Conservation (phyloP, 768 basidiomycete genomes). For the Lentinula detonsa region DNA sequence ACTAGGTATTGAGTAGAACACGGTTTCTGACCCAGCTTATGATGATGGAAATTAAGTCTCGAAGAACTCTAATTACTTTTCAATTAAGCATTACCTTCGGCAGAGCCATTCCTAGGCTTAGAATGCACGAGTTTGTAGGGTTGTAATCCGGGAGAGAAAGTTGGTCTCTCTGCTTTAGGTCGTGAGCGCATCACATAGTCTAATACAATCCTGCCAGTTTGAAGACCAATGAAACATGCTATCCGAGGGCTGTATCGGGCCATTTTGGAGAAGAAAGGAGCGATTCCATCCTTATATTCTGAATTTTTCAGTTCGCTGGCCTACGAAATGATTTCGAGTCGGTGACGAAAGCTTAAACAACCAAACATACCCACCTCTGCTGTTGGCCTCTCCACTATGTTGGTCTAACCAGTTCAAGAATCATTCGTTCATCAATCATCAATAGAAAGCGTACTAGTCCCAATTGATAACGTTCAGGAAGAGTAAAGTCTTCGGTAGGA, state of each 20-base stretch:
- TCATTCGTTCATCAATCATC: not conserved
- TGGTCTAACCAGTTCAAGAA: conserved; percentile 46
- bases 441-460: conserved; percentile 51
- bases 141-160: not conserved
- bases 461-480: conserved; percentile 52
- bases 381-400: conserved; percentile 68
- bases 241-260: conserved; percentile 49
- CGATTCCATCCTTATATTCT: conserved; percentile 52
- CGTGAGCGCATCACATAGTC: conserved; percentile 11
- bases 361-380: conserved; percentile 36
- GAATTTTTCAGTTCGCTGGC: conserved; percentile 45
- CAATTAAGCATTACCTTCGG: not conserved
- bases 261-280: conserved; percentile 56
- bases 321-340: conserved; percentile 20
- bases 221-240: conserved; percentile 75
- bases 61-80: not conserved
- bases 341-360: not conserved
- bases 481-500: conserved; percentile 53
- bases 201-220: conserved; percentile 40
- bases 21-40: conserved; percentile 35
- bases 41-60: not conserved
- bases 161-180: not conserved
- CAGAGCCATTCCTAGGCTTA: not conserved
- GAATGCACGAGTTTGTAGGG: conserved; percentile 5
- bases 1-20: conserved; percentile 73